These are phyloP conservation scores for Phyllosticta capitalensis DNA, from an alignment of 2,329 filamentous ascomycete genomes.

Conservation along the genomic window DNA sequence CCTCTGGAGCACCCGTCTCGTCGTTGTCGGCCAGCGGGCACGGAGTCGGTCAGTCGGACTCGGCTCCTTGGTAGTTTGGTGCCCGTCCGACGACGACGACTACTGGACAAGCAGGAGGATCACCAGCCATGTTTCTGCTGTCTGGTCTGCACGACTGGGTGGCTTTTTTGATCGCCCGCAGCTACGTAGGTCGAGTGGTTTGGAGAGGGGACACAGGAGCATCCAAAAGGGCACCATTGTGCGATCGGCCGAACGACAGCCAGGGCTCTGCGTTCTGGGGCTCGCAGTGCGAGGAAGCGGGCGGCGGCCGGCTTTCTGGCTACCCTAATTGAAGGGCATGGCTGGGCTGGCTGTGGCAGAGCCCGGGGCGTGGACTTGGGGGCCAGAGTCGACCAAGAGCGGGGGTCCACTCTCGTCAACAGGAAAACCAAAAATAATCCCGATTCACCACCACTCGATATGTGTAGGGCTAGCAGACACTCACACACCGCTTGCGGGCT, in stretches of 20 bases:
- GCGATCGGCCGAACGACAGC: constrained; percentile 8
- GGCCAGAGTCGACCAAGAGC: not conserved
- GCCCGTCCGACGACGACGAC: no score
- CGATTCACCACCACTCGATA: not conserved
- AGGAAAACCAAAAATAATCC: not conserved
- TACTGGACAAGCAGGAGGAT: no score
- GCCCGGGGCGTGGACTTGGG: not conserved
- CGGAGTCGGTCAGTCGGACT: no score
- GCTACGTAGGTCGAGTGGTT: not conserved
- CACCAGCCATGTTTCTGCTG: not conserved
- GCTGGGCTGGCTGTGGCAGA: not conserved
- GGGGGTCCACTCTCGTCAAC: no score
- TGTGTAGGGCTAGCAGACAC: not conserved
- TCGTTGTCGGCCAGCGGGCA: no score
- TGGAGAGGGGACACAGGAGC: not conserved
- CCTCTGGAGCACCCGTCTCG: no score
- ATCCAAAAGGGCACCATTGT: constrained; percentile 10
- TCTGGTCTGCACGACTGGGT: not conserved
- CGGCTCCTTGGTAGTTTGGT: no score
- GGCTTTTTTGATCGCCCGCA: not conserved
- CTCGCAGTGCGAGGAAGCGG: not conserved
- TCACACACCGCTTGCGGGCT: not conserved
- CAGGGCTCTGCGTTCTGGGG: not conserved
- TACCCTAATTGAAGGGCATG: not conserved
- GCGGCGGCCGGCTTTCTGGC: no score